These are phyloP conservation scores for Daldinia eschscholtzii DNA, from an alignment of 2,329 filamentous ascomycete genomes.

Conservation along the genomic window DNA sequence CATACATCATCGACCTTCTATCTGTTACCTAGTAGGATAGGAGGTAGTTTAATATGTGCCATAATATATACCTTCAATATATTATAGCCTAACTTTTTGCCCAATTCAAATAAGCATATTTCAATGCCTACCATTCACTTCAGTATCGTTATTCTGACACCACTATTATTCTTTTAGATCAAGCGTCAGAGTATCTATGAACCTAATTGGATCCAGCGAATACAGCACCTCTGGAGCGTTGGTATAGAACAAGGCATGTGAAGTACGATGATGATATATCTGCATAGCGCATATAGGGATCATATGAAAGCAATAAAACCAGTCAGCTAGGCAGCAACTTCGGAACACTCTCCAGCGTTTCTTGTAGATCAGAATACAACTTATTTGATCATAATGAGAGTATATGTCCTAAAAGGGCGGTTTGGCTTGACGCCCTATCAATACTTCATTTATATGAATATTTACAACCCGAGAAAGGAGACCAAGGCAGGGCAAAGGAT, in stretches of 20 bases:
- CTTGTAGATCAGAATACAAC: constrained; percentile 33
- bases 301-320: background rate
- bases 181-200: constrained; percentile 9
- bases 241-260: background rate
- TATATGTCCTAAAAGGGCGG: constrained; percentile 18
- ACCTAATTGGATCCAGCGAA: background rate
- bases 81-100: background rate
- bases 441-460: constrained; percentile 30
- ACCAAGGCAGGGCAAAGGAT: constrained; percentile 27
- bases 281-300: background rate
- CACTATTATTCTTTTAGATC: background rate
- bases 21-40: background rate
- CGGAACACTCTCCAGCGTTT: constrained; percentile 10
- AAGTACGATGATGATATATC: constrained; percentile 11
- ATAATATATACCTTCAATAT: constrained; percentile 6
- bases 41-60: background rate
- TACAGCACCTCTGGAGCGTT: background rate
- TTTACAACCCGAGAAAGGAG: constrained; percentile 9
- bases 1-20: constrained; percentile 3
- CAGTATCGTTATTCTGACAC: constrained; percentile 2
- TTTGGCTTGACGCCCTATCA: constrained; percentile 13
- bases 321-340: constrained; percentile 10
- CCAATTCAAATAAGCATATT: constrained; percentile 5
- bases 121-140: constrained; percentile 5
- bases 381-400: constrained; percentile 25